phyloP scores from a whole-genome alignment of 2,329 filamentous ascomycete genomes.

The Stemphylium lycopersici region DNA sequence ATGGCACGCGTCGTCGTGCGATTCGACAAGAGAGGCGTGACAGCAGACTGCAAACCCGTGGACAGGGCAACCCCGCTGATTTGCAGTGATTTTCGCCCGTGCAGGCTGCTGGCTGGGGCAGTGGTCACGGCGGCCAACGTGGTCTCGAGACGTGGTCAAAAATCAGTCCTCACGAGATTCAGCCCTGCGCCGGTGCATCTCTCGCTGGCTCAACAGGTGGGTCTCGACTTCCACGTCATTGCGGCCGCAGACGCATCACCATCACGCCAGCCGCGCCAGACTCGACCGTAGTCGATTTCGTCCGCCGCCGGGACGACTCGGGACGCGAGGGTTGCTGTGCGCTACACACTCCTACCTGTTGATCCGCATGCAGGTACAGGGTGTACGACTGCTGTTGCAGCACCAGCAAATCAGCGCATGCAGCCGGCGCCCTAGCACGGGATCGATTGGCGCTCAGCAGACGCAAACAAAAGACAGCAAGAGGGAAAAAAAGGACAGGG shows the following conservation, averaged over 20 bases:
- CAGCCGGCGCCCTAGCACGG: background rate
- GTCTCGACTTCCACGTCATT: conserved; percentile 11
- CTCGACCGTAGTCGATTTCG: conserved; percentile 21
- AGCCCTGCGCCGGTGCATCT: conserved; percentile 10
- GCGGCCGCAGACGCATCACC: conserved; percentile 1
- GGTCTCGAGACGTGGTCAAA: background rate
- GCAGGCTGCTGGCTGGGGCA: background rate
- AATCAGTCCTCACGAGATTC: background rate
- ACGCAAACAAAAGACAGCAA: background rate
- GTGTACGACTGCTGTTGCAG: conserved; percentile 1
- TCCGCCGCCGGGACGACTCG: conserved; percentile 23
- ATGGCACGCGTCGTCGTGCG: conserved; percentile 41
- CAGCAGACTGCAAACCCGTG: background rate
- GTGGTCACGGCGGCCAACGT: no score
- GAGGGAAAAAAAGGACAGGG: background rate
- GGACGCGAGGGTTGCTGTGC: conserved; percentile 8
- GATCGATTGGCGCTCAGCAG: conserved; percentile 5
- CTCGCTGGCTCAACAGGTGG: background rate
- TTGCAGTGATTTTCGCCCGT: background rate
- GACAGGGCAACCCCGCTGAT: background rate
- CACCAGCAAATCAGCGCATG: conserved; percentile 11
- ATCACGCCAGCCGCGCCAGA: conserved; percentile 18
- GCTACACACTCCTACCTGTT: conserved; percentile 8
- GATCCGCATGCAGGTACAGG: conserved; percentile 18
- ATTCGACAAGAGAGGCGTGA: conserved; percentile 29